These are phyloP conservation scores for Venturia effusa DNA, from an alignment of 2,329 filamentous ascomycete species.

Conservation along the genomic window DNA sequence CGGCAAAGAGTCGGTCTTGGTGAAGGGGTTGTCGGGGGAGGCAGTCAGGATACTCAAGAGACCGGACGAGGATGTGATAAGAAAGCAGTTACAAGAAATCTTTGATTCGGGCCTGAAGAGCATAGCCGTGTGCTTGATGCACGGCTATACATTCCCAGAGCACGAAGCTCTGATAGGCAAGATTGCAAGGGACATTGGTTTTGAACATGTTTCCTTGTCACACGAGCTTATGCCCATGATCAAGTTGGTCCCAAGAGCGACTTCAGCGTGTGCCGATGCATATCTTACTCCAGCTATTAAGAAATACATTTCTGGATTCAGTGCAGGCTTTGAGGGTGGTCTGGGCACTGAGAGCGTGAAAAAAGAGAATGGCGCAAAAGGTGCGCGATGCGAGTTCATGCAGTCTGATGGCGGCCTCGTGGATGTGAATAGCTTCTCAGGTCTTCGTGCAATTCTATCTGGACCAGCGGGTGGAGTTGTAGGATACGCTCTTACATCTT, in stretches of 20 bases:
- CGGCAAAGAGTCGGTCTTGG: slow-evolving; percentile 41
- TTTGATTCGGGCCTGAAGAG: slow-evolving; percentile 63
- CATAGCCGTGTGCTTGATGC: slow-evolving; percentile 84
- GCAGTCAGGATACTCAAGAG: slow-evolving; percentile 58
- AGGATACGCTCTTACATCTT: slow-evolving; percentile 84
- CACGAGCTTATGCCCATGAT: slow-evolving; percentile 84
- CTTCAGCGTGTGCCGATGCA: slow-evolving; percentile 68
- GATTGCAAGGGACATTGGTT: slow-evolving; percentile 70
- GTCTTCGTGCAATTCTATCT: slow-evolving; percentile 73
- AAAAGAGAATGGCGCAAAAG: slow-evolving; percentile 50
- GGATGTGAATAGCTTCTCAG: slow-evolving; percentile 72
- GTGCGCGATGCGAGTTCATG: slow-evolving; percentile 89
- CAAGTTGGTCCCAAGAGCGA: slow-evolving; percentile 65
- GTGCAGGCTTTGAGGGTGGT: slow-evolving; percentile 69
- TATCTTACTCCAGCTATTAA: slow-evolving; percentile 71
- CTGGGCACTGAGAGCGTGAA: slow-evolving; percentile 67
- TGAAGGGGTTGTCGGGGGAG: slow-evolving; percentile 64
- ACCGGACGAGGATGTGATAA: slow-evolving; percentile 47
- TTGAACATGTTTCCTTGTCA: slow-evolving; percentile 69
- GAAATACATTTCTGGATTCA: slow-evolving; percentile 68
- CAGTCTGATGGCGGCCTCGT: slow-evolving; percentile 67
- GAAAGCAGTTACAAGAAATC: slow-evolving; percentile 52
- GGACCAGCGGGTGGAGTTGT: slow-evolving; percentile 91
- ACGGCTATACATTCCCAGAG: slow-evolving; percentile 81
- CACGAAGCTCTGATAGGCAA: slow-evolving; percentile 71